Conservation (phyloP, 2,329 filamentous ascomycete genomes). For the Aspergillus fischeri region DNA sequence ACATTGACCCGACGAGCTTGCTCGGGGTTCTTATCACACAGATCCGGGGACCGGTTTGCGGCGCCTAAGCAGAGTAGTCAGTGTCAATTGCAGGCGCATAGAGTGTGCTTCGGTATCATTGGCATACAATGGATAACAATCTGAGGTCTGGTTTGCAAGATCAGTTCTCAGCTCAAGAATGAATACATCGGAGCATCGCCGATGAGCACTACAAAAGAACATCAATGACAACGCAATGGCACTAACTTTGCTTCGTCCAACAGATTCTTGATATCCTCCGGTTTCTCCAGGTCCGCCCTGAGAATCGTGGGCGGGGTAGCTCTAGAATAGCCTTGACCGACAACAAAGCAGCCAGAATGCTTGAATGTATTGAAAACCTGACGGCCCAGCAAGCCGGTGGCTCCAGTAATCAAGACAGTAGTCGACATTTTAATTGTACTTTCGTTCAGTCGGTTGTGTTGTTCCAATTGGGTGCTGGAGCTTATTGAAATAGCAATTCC, state of each 20-base stretch:
- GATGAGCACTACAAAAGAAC: neutral
- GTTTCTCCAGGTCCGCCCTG: constrained; percentile 50
- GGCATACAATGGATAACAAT: constrained; percentile 75
- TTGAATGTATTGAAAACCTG: constrained; percentile 71
- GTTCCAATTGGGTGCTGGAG: neutral
- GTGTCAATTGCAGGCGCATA: neutral
- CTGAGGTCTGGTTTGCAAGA: constrained; percentile 53
- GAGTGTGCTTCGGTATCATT: neutral
- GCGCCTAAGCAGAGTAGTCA: constrained; percentile 55
- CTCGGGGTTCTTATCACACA: constrained; percentile 73
- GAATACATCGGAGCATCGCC: neutral
- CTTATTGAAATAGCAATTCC: neutral
- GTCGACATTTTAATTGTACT: constrained; percentile 31
- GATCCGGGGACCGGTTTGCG: constrained; percentile 83
- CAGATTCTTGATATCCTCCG: constrained; percentile 42
- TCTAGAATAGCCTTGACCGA: constrained; percentile 70
- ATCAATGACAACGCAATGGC: neutral
- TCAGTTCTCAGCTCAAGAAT: constrained; percentile 1
- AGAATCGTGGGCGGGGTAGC: constrained; percentile 66
- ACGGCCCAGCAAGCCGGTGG: constrained; percentile 76
- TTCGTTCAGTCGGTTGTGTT: constrained; percentile 4
- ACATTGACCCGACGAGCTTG: constrained; percentile 72
- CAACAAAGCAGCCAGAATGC: constrained; percentile 62
- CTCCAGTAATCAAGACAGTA: constrained; percentile 74
- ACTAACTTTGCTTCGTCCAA: constrained; percentile 52